Conservation (phyloP, 176 grass and related monocot species). For the Triticum aestivum region DNA sequence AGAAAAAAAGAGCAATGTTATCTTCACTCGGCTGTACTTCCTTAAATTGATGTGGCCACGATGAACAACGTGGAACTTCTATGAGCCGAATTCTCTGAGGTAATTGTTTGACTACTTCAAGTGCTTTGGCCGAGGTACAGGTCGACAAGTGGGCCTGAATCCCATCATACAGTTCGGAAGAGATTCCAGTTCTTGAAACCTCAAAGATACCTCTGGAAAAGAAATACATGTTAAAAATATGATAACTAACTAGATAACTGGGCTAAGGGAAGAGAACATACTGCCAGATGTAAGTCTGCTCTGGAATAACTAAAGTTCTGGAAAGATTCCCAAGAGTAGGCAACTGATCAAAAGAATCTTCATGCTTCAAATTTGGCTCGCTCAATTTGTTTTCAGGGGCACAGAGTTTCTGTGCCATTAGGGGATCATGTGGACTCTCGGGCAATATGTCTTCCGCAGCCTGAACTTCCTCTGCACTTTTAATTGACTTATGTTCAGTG, state of each 20-base stretch:
- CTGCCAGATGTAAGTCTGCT: slow-evolving; percentile 90
- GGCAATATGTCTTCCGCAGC: slow-evolving; percentile 29
- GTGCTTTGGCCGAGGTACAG: slow-evolving; percentile 61
- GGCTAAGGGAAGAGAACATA: slow-evolving; percentile 56
- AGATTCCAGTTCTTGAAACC: slow-evolving; percentile 56
- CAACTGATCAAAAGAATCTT: slow-evolving; percentile 49
- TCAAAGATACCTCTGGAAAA: slow-evolving; percentile 82
- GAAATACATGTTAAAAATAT: slow-evolving; percentile 40
- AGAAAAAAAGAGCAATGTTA: slow-evolving; percentile 92
- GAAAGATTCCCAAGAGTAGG: slow-evolving; percentile 41
- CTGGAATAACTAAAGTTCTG: slow-evolving; percentile 62
- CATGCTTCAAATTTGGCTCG: slow-evolving; percentile 32
- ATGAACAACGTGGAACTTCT: slow-evolving; percentile 56
- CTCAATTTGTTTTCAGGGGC: slow-evolving; percentile 28
- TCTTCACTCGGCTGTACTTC: slow-evolving; percentile 61
- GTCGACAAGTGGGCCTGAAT: slow-evolving; percentile 93
- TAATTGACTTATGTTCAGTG: slow-evolving; percentile 11
- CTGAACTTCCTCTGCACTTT: slow-evolving; percentile 16
- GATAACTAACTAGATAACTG: not conserved
- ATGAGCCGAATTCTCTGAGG: slow-evolving; percentile 67
- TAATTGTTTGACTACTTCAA: slow-evolving; percentile 60
- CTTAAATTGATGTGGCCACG: slow-evolving; percentile 80
- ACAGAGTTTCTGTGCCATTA: slow-evolving; percentile 4
- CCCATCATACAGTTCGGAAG: slow-evolving; percentile 56
- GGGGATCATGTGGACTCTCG: slow-evolving; percentile 12